Evolutionary conservation across 164 flowering plant species (phyloP).

Genomic region (Sextonia rubra): DNA sequence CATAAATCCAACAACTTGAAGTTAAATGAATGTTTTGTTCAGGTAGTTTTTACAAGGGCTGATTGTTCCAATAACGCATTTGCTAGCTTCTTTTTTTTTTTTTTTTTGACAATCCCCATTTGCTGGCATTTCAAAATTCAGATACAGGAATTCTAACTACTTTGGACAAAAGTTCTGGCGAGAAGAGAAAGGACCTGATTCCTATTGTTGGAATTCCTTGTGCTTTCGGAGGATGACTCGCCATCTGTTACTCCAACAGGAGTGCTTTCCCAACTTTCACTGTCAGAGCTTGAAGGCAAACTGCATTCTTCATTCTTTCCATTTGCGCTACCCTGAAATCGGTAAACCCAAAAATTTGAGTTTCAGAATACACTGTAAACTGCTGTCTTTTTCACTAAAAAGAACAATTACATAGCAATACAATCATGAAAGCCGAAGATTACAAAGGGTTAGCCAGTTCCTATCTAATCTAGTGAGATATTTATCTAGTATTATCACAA

Average conservation of each 20-base stretch:
- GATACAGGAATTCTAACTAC: background rate
- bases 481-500: too few relatives aligned
- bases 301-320: conserved; percentile 64
- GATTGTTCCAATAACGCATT: background rate
- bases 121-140: background rate
- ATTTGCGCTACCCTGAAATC: conserved; percentile 50
- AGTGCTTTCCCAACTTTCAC: conserved; percentile 94
- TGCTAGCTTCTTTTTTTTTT: too few relatives aligned
- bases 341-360: background rate
- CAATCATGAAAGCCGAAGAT: too few relatives aligned
- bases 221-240: conserved; percentile 44
- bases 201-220: conserved; percentile 15
- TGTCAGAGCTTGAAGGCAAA: conserved; percentile 79
- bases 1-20: background rate
- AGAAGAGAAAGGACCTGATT: conserved; percentile 41
- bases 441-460: too few relatives aligned
- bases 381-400: too few relatives aligned
- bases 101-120: background rate
- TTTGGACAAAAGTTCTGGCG: background rate
- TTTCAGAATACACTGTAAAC: too few relatives aligned
- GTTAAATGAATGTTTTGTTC: background rate
- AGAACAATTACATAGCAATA: too few relatives aligned
- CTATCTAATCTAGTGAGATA: too few relatives aligned
- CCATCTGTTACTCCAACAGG: conserved; percentile 78
- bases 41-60: background rate